Evolutionary conservation across 768 basidiomycete genomes (phyloP).

Genomic region (Cubamyces sp.): DNA sequence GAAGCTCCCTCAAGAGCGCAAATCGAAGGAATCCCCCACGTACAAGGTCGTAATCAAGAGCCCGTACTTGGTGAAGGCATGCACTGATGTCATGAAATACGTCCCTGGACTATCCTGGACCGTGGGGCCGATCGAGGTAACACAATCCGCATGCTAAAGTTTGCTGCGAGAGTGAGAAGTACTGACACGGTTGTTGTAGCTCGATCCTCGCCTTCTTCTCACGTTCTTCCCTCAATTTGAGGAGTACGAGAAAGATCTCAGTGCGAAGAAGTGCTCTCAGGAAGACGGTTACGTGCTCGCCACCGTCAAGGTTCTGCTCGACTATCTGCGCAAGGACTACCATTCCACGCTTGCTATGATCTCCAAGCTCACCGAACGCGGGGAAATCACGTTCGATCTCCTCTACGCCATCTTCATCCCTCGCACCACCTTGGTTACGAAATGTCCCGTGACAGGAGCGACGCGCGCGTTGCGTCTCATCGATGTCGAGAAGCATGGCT

Average conservation of each 20-base stretch:
- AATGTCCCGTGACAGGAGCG: slow-evolving; percentile 57
- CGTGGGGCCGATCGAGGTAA: slow-evolving; percentile 55
- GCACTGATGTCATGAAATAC: slow-evolving; percentile 59
- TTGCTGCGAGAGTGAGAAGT: too few relatives aligned
- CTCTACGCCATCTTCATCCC: slow-evolving; percentile 60
- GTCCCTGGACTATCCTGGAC: slow-evolving; percentile 67
- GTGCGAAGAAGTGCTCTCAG: slow-evolving; percentile 40
- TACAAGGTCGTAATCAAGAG: slow-evolving; percentile 64
- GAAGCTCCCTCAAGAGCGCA: slow-evolving; percentile 43
- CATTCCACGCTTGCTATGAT: slow-evolving; percentile 52
- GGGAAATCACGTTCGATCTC: slow-evolving; percentile 61
- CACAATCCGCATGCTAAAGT: neutral
- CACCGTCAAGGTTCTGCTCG: slow-evolving; percentile 39
- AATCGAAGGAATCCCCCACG: slow-evolving; percentile 39
- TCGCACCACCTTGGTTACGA: slow-evolving; percentile 51
- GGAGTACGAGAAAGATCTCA: slow-evolving; percentile 48
- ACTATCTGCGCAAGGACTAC: slow-evolving; percentile 55
- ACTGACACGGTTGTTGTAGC: slow-evolving; percentile 42
- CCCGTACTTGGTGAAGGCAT: slow-evolving; percentile 57
- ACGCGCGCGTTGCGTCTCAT: slow-evolving; percentile 54
- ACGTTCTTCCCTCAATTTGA: slow-evolving; percentile 54
- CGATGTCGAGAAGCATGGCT: neutral
- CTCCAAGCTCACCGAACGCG: slow-evolving; percentile 51
- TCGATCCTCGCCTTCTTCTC: slow-evolving; percentile 59
- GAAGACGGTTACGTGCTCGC: slow-evolving; percentile 47